Conservation (phyloP, 2,329 filamentous ascomycete genomes). For the Exophiala calicioides region DNA sequence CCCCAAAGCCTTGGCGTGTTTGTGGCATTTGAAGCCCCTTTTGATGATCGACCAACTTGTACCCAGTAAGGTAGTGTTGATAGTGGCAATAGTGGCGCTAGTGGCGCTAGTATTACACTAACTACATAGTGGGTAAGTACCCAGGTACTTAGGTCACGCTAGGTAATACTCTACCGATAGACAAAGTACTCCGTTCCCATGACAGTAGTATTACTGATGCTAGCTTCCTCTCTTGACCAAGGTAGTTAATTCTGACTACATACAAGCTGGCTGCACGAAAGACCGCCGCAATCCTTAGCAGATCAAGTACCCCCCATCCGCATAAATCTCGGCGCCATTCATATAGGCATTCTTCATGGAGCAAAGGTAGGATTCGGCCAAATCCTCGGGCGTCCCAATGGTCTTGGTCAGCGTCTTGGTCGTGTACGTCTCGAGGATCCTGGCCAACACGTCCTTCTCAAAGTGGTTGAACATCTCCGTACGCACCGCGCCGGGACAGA, state of each 20-base stretch:
- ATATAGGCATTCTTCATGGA: slow-evolving; percentile 47
- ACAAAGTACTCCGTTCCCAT: too few species aligned
- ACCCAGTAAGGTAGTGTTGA: too few species aligned
- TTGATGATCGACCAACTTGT: too few species aligned
- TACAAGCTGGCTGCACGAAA: too few species aligned
- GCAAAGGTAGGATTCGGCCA: slow-evolving; percentile 48
- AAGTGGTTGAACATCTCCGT: slow-evolving; percentile 43
- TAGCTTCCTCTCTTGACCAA: too few species aligned
- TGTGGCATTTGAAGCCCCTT: background rate
- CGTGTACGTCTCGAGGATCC: slow-evolving; percentile 39
- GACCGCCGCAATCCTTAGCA: background rate
- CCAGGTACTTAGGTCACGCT: too few species aligned
- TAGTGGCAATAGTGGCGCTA: too few species aligned
- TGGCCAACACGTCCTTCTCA: slow-evolving; percentile 23
- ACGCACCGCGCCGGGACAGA: slow-evolving; percentile 44
- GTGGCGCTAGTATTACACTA: too few species aligned
- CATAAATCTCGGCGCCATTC: slow-evolving; percentile 38
- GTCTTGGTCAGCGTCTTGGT: slow-evolving; percentile 33
- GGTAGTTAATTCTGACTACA: too few species aligned
- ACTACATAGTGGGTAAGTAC: too few species aligned
- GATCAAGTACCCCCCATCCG: slow-evolving; percentile 42
- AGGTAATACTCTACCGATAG: too few species aligned
- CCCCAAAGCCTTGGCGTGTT: background rate
- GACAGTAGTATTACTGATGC: too few species aligned
- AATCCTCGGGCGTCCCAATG: slow-evolving; percentile 39